Conservation (phyloP, 2,329 filamentous ascomycete species). For the Endothia cerciana region DNA sequence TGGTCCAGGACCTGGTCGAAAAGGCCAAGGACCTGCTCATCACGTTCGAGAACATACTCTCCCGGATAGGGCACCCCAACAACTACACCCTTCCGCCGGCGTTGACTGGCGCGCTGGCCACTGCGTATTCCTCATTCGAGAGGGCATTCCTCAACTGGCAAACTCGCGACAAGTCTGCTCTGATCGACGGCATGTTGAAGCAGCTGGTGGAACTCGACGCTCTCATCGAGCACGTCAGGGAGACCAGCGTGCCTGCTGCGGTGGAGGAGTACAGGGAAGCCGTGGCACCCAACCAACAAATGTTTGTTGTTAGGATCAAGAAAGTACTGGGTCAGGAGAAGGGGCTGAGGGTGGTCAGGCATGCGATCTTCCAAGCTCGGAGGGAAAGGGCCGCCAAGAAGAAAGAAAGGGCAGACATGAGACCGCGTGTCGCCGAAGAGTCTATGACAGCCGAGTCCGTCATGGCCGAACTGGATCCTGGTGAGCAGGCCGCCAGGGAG, state of each 20-base stretch:
- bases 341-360: conserved; percentile 73
- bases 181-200: conserved; percentile 84
- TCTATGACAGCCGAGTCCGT: conserved; percentile 40
- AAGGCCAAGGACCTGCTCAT: conserved; percentile 79
- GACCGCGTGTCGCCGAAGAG: conserved; percentile 66
- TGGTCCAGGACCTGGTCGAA: conserved; percentile 71
- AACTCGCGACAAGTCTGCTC: conserved; percentile 74
- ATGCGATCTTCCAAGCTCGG: conserved; percentile 65
- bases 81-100: conserved; percentile 67
- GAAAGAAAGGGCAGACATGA: conserved; percentile 70
- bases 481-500: conserved; percentile 26
- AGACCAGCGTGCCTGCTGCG: conserved; percentile 73
- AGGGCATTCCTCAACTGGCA: conserved; percentile 86
- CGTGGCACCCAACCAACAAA: conserved; percentile 79
- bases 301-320: conserved; percentile 79
- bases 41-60: conserved; percentile 75
- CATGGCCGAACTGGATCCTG: conserved; percentile 46
- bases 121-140: conserved; percentile 74
- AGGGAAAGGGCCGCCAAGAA: conserved; percentile 62
- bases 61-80: conserved; percentile 67
- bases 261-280: conserved; percentile 78
- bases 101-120: conserved; percentile 64
- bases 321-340: conserved; percentile 72
- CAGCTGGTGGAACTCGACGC: conserved; percentile 84
- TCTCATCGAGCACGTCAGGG: conserved; percentile 82